phyloP scores from a whole-genome alignment of 495 filamentous ascomycete genomes.

The Jackrogersella minutella region DNA sequence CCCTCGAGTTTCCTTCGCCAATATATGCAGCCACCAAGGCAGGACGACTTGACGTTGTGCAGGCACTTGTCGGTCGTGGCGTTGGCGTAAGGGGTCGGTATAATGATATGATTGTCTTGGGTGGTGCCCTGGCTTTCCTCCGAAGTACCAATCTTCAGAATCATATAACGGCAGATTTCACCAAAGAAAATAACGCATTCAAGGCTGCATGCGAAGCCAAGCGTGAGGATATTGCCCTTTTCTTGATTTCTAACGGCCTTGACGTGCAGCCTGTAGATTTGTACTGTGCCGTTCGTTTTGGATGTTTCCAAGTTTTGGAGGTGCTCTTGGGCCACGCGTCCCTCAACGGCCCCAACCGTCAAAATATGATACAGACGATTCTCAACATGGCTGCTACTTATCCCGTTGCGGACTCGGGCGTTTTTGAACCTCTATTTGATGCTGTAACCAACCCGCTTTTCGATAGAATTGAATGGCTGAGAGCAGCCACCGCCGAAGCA shows the following conservation, averaged over 20 bases:
- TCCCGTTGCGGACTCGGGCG: not conserved
- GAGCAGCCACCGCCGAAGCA: not conserved
- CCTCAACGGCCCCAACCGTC: not conserved
- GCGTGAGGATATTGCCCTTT: not conserved
- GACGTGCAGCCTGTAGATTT: not conserved
- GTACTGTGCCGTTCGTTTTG: not conserved
- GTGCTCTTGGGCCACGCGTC: not conserved
- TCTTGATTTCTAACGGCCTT: conserved; percentile 2
- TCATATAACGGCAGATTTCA: not conserved
- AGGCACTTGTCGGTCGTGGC: conserved; percentile 1
- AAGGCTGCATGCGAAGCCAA: not conserved
- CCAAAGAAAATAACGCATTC: not conserved
- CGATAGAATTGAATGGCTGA: not conserved
- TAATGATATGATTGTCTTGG: not conserved
- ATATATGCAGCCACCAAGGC: not conserved
- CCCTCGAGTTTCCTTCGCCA: not conserved
- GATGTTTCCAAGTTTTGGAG: not conserved
- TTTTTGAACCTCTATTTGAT: not conserved
- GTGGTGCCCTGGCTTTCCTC: no score
- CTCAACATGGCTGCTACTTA: not conserved
- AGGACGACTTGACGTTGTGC: conserved; percentile 11
- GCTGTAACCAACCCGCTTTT: not conserved
- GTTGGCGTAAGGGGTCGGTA: not conserved
- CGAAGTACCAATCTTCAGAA: no score
- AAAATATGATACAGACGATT: accelerated